Evolutionary conservation across 1,284 basidiomycete genomes (phyloP).

Genomic region (Schizophyllum amplum): DNA sequence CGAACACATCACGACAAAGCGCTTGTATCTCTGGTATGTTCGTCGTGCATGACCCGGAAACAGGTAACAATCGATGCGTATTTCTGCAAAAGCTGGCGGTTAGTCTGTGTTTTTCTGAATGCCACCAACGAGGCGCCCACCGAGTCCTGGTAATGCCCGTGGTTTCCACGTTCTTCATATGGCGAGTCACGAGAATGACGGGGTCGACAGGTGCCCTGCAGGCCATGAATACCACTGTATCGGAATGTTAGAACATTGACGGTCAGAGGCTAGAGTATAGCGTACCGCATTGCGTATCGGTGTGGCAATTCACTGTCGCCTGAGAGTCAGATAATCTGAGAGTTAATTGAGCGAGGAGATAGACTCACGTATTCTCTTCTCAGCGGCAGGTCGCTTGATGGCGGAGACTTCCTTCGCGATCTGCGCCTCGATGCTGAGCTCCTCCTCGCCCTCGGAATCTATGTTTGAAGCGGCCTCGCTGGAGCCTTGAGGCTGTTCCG

Average conservation of each 20-base stretch:
- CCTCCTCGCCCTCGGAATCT: slow-evolving; percentile 26
- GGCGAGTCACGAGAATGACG: slow-evolving; percentile 57
- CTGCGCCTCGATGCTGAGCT: slow-evolving; percentile 55
- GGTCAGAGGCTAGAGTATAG: background rate
- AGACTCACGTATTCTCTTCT: slow-evolving; percentile 55
- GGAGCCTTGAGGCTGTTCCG: slow-evolving; percentile 12
- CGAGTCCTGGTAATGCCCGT: slow-evolving; percentile 61
- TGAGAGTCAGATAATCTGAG: slow-evolving; percentile 3
- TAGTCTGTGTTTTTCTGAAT: background rate
- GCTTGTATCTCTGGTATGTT: slow-evolving; percentile 60
- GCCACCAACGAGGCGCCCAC: slow-evolving; percentile 26
- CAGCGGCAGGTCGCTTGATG: slow-evolving; percentile 57
- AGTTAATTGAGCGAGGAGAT: slow-evolving; percentile 2
- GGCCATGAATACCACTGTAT: slow-evolving; percentile 67
- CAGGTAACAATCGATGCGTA: slow-evolving; percentile 61
- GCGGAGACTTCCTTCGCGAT: slow-evolving; percentile 62
- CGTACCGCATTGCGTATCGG: slow-evolving; percentile 69
- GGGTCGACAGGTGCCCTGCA: slow-evolving; percentile 72
- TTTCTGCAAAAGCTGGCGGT: slow-evolving; percentile 34
- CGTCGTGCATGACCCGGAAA: slow-evolving; percentile 56
- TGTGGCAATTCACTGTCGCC: slow-evolving; percentile 57
- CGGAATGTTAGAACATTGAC: background rate
- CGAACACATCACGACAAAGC: slow-evolving; percentile 47
- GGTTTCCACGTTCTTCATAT: slow-evolving; percentile 51
- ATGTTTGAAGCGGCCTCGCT: slow-evolving; percentile 12